Conservation (phyloP, 768 basidiomycete species). For the Clavulina sp. region DNA sequence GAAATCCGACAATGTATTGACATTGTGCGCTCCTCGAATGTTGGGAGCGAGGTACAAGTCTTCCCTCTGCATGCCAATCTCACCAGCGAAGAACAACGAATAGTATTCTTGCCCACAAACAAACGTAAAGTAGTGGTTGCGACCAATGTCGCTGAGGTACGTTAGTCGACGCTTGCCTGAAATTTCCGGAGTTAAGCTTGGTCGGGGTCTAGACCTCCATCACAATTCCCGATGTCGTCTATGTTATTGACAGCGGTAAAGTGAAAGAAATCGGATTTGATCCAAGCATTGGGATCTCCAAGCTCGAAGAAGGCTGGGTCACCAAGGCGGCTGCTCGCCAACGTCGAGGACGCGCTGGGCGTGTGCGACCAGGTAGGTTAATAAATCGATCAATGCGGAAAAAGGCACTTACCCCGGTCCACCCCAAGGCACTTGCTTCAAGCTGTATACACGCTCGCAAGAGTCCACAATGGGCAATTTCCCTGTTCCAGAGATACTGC, state of each 20-base stretch:
- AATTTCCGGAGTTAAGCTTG: not conserved
- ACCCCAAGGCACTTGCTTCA: too few relatives aligned
- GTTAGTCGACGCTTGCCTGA: constrained; percentile 12
- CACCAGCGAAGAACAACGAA: constrained; percentile 64
- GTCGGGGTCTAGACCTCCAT: constrained; percentile 54
- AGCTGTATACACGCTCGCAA: constrained; percentile 62
- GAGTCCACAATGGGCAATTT: constrained; percentile 52
- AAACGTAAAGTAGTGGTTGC: constrained; percentile 74
- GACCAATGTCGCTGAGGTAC: constrained; percentile 81
- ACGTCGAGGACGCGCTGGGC: constrained; percentile 76
- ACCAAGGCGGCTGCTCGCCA: constrained; percentile 67
- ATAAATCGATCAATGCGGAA: too few relatives aligned
- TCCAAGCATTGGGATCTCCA: constrained; percentile 50
- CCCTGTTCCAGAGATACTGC: constrained; percentile 73
- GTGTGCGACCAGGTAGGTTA: constrained; percentile 59
- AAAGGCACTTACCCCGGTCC: too few relatives aligned
- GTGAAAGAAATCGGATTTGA: constrained; percentile 71
- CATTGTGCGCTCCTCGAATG: constrained; percentile 26
- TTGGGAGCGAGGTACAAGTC: constrained; percentile 29
- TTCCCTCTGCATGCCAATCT: constrained; percentile 83
- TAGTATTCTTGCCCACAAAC: constrained; percentile 45
- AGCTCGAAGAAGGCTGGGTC: constrained; percentile 63
- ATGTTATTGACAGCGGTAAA: constrained; percentile 70
- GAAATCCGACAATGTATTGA: constrained; percentile 69
- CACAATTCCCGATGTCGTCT: constrained; percentile 77